These are phyloP conservation scores for Leishmania arabica DNA, from an alignment of 208 protist genomes.

Conservation along the genomic window DNA sequence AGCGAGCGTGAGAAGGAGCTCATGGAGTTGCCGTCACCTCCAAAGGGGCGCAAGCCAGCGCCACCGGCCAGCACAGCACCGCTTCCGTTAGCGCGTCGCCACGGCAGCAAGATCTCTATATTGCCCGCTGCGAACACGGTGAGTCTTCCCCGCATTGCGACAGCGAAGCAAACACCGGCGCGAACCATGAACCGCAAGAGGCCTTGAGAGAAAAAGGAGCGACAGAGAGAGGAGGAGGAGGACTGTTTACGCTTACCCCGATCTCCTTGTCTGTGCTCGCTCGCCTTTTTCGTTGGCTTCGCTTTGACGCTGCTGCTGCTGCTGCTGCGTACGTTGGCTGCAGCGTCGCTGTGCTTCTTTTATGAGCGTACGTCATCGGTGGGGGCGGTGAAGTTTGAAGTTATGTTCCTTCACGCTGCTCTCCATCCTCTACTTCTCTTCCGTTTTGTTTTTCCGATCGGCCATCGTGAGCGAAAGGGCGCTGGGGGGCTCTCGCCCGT, in stretches of 20 bases:
- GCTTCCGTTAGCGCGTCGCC: background rate
- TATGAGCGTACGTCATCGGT: background rate
- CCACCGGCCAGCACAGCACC: background rate
- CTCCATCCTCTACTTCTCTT: background rate
- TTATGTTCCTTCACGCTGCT: background rate
- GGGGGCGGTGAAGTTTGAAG: background rate
- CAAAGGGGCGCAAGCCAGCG: conserved; percentile 17
- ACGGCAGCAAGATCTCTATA: conserved; percentile 7
- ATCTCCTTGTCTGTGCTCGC: background rate
- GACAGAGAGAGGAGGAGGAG: too few species aligned
- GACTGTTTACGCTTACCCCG: background rate
- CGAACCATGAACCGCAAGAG: background rate
- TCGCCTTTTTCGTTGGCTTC: background rate
- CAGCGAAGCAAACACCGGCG: background rate
- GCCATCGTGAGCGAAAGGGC: too few species aligned
- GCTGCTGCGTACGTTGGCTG: background rate
- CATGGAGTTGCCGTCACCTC: conserved; percentile 36
- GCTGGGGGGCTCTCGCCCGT: too few species aligned
- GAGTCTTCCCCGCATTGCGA: conserved; percentile 9
- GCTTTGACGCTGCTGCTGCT: background rate
- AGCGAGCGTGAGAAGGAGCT: conserved; percentile 77
- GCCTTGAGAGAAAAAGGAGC: background rate
- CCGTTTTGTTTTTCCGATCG: background rate
- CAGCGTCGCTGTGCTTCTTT: background rate
- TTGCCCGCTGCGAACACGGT: background rate